A percentile compares a stretch with the other conserved stretches of the same genome.
Evolutionary conservation across 2,329 filamentous ascomycete genomes (phyloP).

Genomic region (Neofusicoccum parvum): DNA sequence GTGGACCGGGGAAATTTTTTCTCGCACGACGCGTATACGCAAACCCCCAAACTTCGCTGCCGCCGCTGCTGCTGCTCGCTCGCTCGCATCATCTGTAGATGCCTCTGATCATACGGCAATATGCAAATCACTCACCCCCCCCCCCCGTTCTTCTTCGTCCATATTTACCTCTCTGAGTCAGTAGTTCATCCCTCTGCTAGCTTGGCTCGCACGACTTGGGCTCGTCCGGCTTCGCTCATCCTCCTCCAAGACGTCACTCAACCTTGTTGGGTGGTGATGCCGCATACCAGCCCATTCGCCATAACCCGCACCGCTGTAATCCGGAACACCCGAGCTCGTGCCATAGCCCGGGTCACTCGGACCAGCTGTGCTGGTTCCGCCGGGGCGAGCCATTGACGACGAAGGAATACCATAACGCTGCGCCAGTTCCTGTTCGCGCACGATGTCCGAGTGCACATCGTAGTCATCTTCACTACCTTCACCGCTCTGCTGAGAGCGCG

Average conservation of each 20-base stretch:
- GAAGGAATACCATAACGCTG: conserved; percentile 47
- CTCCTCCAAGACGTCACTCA: conserved; percentile 43
- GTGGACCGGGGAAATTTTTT: conserved; percentile 2
- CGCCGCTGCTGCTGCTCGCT: not conserved
- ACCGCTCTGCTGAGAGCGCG: conserved; percentile 12
- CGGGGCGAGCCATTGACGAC: not conserved
- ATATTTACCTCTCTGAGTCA: not conserved
- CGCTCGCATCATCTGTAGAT: not conserved
- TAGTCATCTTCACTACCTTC: conserved; percentile 50
- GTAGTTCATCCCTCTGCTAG: conserved; percentile 25
- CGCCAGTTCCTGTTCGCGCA: conserved; percentile 50
- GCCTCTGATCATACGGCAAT: too few relatives aligned
- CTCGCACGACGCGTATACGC: not conserved
- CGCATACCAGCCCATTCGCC: conserved; percentile 40
- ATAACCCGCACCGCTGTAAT: conserved; percentile 42
- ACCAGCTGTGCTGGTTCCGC: conserved; percentile 3
- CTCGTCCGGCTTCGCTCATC: conserved; percentile 42
- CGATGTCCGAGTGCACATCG: conserved; percentile 55
- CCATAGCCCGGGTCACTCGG: conserved; percentile 14
- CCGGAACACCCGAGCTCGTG: conserved; percentile 25
- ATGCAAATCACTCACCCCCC: not conserved
- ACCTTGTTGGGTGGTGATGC: conserved; percentile 42
- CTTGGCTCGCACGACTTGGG: conserved; percentile 40
- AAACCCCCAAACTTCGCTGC: not conserved
- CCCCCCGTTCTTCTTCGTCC: not conserved